Base-by-base conservation (phyloP, 495 filamentous ascomycete species). In the Tuber brumale region DNA sequence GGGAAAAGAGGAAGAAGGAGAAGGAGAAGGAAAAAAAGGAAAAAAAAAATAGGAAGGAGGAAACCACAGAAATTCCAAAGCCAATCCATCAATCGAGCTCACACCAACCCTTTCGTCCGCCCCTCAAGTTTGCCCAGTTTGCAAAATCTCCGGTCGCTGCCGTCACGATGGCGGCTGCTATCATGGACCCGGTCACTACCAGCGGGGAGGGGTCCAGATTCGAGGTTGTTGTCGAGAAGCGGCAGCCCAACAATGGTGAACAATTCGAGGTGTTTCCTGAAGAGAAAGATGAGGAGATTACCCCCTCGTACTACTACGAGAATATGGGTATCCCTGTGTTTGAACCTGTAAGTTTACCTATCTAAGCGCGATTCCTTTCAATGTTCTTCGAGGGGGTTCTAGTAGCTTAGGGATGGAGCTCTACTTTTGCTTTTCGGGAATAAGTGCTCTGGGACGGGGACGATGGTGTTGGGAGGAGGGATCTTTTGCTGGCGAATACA, bases 301-400 rank as follows among this genome's bases (percentile, higher is more conserved):
- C 89, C 75, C 95, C 95, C 4, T 93, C 94, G 81, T 91, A 97
- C 84, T 97, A 91, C 85, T 95, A 93, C 80, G 91, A 90, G 48
- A 90, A 87, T 80, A 93, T 94, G 80, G 93, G 89, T 78, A 91
- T 99, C 39, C 96, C 95, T 21, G 92, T 99, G 37, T 99, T 99
- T 86, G 94, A 90, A 83, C 95, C 95, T 70, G 91, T 92, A 85
- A 85, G 91, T 89, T 73, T 77, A 57, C 44, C 70, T 80, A 77
- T 66, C 31, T 31, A 27, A 66, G 57, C 78, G 76, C 78, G 78
- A 76, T 80, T 77, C 57, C 27, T 66, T 35, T 66, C 57, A 35
- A 66, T 66, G 12, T 35, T 66, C 76, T 79, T 79, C 73, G 42
- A 39, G 72, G 78, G 42, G 45, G 70, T 73, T 69, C 46, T 69